Evolutionary conservation across 352 stramenopile species (phyloP).

Genomic region (Phytophthora tentaculata): DNA sequence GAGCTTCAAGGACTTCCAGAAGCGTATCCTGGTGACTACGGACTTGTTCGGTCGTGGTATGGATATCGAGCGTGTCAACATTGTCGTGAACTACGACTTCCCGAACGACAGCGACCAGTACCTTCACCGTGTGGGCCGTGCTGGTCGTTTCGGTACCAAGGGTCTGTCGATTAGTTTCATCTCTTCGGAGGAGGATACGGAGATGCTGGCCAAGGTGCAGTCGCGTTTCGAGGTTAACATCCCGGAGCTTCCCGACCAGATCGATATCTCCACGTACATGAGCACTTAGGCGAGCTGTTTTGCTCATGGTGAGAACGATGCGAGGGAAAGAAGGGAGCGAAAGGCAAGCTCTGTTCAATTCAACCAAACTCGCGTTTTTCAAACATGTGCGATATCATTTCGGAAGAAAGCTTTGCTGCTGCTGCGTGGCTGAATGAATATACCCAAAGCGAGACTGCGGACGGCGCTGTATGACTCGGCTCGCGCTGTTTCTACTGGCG

Average conservation of each 20-base stretch:
- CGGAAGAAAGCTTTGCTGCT: conserved; percentile 39
- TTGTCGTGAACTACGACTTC: conserved; percentile 99
- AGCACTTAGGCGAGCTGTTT: conserved; percentile 66
- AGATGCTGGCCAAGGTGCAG: conserved; percentile 99
- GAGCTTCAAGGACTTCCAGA: conserved; percentile 99
- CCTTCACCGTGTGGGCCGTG: conserved; percentile 98
- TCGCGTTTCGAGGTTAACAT: conserved; percentile 99
- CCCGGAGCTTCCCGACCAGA: conserved; percentile 98
- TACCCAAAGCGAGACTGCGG: conserved; percentile 45
- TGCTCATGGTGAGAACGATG: conserved; percentile 22
- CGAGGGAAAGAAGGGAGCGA: conserved; percentile 12
- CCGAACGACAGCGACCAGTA: conserved; percentile 98
- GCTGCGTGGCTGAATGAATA: conserved; percentile 48
- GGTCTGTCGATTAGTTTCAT: conserved; percentile 99
- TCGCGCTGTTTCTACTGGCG: conserved; percentile 44
- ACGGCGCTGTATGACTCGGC: conserved; percentile 47
- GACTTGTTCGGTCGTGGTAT: conserved; percentile 99
- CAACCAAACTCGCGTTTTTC: conserved; percentile 40
- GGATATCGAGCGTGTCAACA: conserved; percentile 99
- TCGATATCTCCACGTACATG: conserved; percentile 99
- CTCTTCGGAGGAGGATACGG: conserved; percentile 96
- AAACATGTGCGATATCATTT: conserved; percentile 39
- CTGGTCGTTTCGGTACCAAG: conserved; percentile 99
- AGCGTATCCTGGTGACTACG: conserved; percentile 99
- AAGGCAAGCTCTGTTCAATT: conserved; percentile 35